Base-by-base conservation (phyloP, 768 basidiomycete genomes). In the Inosperma sp. region DNA sequence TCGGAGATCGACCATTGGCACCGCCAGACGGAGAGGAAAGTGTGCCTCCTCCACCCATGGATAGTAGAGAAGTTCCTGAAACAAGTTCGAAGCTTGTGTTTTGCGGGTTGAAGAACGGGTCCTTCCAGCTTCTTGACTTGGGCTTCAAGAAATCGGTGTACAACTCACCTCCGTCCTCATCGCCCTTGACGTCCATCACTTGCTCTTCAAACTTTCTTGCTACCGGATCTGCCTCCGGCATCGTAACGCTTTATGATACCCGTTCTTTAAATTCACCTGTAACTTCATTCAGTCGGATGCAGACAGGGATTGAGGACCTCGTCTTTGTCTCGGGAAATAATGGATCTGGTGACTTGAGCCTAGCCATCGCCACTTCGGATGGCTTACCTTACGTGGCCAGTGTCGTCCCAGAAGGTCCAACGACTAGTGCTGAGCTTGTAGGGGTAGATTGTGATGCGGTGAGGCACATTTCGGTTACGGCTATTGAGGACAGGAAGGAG, bases 371-470 rank as follows among this genome's bases (percentile, higher is more conserved):
- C 2, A 78, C 79, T 1, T 70, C 73, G 35, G 83, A 85, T 59
- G 84, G 83, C 2, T 66, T 86, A 27, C 80, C 83, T 0, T 85
- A 75, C 56, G 59, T 82, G 14, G 78, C 78, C 0, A 65, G 63
- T 31, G 56, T 81, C 2, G 58, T 65, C 0, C 65, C 73, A 0
- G 71, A 72, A 25, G 77, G 75, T 5, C 73, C 76, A 3, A 62
- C 65, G 4, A 72, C 77, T 4, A 56, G 43, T 10, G 69, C 69
- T 10, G 85, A 87, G 57, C 65, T 84, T 3, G 71, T 79, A 0
- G 84, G 83, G 2, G 70, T 70, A 23, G 81, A 86, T 49, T 83
- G 83, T 57, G 83, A 86, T 60, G 71, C 78, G 7, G 76, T 82
- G 23, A 66, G 79, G 31, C 62, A 66, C 36, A 65, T 82, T 6